A percentile compares a stretch with the other conserved stretches of the same genome.
These are phyloP conservation scores for Berkeleyomyces basicola DNA, from an alignment of 2,329 filamentous ascomycete species.

Conservation along the genomic window DNA sequence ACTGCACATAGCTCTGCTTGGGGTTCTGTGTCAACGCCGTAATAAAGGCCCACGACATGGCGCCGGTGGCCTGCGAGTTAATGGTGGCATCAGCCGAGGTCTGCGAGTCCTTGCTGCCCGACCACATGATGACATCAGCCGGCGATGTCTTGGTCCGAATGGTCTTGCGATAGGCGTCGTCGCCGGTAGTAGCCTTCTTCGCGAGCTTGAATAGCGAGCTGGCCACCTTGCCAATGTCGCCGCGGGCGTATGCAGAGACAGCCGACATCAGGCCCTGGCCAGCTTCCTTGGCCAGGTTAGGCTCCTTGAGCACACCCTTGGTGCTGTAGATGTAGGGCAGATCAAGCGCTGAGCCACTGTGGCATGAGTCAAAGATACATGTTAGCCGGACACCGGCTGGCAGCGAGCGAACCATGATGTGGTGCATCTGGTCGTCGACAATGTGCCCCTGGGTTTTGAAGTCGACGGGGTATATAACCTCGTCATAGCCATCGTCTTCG, in stretches of 20 bases:
- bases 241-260: conserved; percentile 58
- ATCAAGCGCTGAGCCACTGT: conserved; percentile 40
- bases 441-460: conserved; percentile 37
- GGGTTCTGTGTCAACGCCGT: conserved; percentile 70
- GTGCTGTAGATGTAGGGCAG: conserved; percentile 46
- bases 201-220: conserved; percentile 58
- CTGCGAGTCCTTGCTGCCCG: conserved; percentile 76
- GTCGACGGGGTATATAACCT: conserved; percentile 41
- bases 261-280: conserved; percentile 49
- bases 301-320: conserved; percentile 55
- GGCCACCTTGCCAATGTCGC: conserved; percentile 63
- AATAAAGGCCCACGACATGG: conserved; percentile 91
- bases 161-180: conserved; percentile 56
- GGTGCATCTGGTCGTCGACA: conserved; percentile 42
- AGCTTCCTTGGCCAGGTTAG: conserved; percentile 55
- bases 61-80: conserved; percentile 66
- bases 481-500: conserved; percentile 40
- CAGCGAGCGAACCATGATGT: conserved; percentile 46
- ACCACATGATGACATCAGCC: conserved; percentile 87
- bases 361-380: conserved; percentile 38
- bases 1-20: conserved; percentile 78
- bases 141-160: conserved; percentile 72
- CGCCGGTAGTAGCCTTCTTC: conserved; percentile 56
- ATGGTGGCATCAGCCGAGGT: conserved; percentile 79
- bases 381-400: conserved; percentile 51